Evolutionary conservation across 2,329 filamentous ascomycete genomes (phyloP), one percentile per base, ranked within the genome.

Genomic region (Iodosphaeria phyllophila): DNA sequence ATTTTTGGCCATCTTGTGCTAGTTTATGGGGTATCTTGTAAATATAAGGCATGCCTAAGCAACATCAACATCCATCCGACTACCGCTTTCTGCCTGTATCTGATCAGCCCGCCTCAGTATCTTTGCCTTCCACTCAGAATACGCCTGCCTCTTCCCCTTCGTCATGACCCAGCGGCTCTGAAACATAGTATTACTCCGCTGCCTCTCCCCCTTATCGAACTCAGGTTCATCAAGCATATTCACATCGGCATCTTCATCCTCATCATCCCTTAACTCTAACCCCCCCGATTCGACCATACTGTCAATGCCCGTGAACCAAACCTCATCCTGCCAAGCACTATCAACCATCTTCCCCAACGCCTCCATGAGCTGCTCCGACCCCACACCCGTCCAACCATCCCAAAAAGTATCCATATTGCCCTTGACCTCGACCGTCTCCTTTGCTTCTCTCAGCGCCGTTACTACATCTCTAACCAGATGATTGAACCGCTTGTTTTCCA

Each of bases 141-240:
- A 83, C 8, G 74, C 67, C 20, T 53, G 54, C 36, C 60, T 58
- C 35, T 66, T 68, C 31, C 59, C 53, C 24, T 73, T 66, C 32
- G 70, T 73, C 36, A 84, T 46, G 38, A 72, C 74, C 38, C 77
- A 72, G 23, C 64, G 61, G 33, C 74, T 70, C 44, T 83, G 75
- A 36, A 84, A 67, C 76, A 83, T 83, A 3, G 71, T 76, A 33
- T 70, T 65, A 6, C 58, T 51, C 28, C 58, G 45, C 46, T 68
- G 48, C 15, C 58, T 42, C 28, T 58, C 51, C 18, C 50, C 40
- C 30, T 57, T 41, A 29, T 58, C 51, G 17, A 50, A 40, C 29
- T 46, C 53, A 31, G 40, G 47, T 7, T 36, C 36, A 13, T 35
- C 28, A 22, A 32, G 34, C 14, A 41, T 43, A 3, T 44, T 40